These are phyloP conservation scores for Pterocarpus macrocarpus DNA, from an alignment of 306 rosid species.

Conservation along the genomic window DNA sequence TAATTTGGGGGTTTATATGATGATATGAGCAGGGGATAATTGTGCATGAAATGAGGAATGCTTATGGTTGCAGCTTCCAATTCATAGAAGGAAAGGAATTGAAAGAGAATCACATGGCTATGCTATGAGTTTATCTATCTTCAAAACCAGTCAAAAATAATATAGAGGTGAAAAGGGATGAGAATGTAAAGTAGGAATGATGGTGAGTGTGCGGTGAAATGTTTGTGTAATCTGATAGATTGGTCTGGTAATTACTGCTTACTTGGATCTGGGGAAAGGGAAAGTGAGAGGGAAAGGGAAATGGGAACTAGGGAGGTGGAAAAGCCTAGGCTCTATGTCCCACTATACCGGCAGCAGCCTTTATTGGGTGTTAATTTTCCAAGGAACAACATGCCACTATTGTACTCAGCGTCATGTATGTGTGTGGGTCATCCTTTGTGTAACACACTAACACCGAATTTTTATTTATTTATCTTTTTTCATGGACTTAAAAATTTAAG, in stretches of 20 bases:
- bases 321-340: neutral
- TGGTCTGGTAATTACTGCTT: neutral
- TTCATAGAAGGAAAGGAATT: slow-evolving; percentile 28
- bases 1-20: slow-evolving; percentile 20
- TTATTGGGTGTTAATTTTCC: neutral
- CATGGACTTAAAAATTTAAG: no score
- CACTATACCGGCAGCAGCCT: neutral
- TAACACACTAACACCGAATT: no score
- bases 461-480: no score
- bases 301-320: neutral
- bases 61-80: slow-evolving; percentile 27
- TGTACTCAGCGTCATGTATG: no score
- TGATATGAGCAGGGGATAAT: neutral
- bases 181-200: slow-evolving; percentile 19
- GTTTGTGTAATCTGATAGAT: slow-evolving; percentile 53
- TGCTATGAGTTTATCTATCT: neutral
- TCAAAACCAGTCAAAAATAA: slow-evolving; percentile 48
- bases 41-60: slow-evolving; percentile 47
- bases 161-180: neutral
- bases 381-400: neutral
- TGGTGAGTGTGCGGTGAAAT: slow-evolving; percentile 48
- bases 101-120: slow-evolving; percentile 37
- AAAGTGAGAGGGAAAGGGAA: neutral
- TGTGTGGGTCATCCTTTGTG: no score
- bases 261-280: neutral